Conservation (phyloP, 2,329 filamentous ascomycete genomes). For the Beauveria sp. region DNA sequence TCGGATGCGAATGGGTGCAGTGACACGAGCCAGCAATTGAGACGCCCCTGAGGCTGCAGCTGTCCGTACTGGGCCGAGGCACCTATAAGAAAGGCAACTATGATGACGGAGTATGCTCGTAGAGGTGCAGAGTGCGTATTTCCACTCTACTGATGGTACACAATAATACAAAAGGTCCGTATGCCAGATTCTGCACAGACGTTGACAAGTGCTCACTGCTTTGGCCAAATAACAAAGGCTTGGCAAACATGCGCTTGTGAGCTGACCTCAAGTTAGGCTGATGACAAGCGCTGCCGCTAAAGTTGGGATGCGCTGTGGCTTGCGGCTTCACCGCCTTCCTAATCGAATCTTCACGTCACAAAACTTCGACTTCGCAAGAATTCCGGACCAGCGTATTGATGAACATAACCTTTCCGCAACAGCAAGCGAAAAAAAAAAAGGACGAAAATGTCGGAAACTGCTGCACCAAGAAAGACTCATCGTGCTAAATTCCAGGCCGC, state of each 20-base stretch:
- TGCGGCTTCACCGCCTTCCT: constrained; percentile 13
- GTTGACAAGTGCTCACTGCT: no score
- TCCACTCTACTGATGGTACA: no score
- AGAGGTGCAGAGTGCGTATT: no score
- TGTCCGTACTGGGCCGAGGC: background rate
- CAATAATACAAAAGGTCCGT: no score
- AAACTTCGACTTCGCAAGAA: background rate
- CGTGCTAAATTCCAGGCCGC: constrained; percentile 57
- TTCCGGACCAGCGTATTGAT: background rate
- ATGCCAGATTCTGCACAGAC: no score
- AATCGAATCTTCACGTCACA: background rate
- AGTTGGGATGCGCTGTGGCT: background rate
- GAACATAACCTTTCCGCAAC: background rate
- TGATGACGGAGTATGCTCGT: background rate
- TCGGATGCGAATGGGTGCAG: background rate
- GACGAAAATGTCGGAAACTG: constrained; percentile 20
- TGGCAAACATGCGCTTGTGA: no score
- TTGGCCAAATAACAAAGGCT: no score
- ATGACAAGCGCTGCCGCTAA: no score
- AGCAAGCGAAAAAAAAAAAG: background rate
- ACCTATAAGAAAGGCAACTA: background rate
- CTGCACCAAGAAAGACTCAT: constrained; percentile 52
- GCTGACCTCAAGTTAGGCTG: no score
- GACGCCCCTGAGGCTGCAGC: background rate
- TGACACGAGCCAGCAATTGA: background rate